These are phyloP conservation scores for Bidens hawaiensis DNA, from an alignment of 140 eudicot genomes.

Conservation along the genomic window DNA sequence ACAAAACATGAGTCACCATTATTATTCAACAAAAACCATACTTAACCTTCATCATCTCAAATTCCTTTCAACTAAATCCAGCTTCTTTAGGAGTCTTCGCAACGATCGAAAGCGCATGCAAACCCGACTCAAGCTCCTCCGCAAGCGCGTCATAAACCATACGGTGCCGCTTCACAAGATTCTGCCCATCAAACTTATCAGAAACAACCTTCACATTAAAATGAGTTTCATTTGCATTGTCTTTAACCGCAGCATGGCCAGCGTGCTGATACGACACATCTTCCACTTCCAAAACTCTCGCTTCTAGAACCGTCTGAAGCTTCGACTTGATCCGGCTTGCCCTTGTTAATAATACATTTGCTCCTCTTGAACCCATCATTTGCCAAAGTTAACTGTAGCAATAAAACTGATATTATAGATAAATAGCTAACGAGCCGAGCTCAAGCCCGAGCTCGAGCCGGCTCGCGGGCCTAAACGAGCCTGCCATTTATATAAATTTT, in stretches of 20 bases:
- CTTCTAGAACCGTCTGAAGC: slow-evolving; percentile 35
- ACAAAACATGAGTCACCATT: no score
- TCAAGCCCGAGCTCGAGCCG: no score
- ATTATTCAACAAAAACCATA: no score
- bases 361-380: background rate
- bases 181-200: slow-evolving; percentile 66
- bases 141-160: slow-evolving; percentile 71
- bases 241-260: slow-evolving; percentile 83
- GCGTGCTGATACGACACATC: slow-evolving; percentile 93
- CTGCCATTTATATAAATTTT: no score
- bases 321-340: background rate
- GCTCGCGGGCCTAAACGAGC: no score
- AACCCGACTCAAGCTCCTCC: slow-evolving; percentile 77
- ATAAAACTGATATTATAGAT: background rate
- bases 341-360: background rate
- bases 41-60: no score
- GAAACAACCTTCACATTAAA: slow-evolving; percentile 71
- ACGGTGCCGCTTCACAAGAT: slow-evolving; percentile 78
- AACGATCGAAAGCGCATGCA: slow-evolving; percentile 79
- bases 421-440: no score
- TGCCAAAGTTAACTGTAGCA: background rate
- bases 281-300: slow-evolving; percentile 63
- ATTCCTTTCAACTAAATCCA: slow-evolving; percentile 29
- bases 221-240: slow-evolving; percentile 67
- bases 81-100: slow-evolving; percentile 89